Evolutionary conservation across 1,284 basidiomycete genomes (phyloP), one percentile per base, ranked within the genome.

Genomic region (Marasmius fiardii): DNA sequence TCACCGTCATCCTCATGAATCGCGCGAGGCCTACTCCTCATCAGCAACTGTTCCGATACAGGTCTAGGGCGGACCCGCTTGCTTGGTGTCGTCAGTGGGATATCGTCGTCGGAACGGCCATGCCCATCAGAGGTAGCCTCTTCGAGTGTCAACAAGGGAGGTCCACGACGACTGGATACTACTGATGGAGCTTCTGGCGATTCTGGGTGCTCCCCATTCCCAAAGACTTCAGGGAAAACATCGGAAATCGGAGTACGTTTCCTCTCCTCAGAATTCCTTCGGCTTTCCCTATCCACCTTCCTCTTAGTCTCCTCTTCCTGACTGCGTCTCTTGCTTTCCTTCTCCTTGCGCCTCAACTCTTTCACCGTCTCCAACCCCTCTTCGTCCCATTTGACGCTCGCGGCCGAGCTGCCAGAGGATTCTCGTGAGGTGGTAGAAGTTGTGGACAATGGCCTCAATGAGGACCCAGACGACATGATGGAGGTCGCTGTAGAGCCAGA

Each of bases 361-460:
- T 76, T 79, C 4, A 78, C 79, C 1, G 76, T 81, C 63, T 80
- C 73, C 44, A 88, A 60, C 0, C 79, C 77, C 1, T 76, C 77
- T 63, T 89, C 88, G 59, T 87, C 85, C 87, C 88, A 89, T 47
- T 74, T 70, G 5, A 89, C 77, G 39, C 72, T 77, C 10, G 66
- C 73, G 31, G 67, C 73, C 16, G 77, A 77, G 58, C 76, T 77
- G n/a, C 75, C 75, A 0, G 78, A 78, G 3, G 79, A 81, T 6
- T 63, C 57, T 16, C 80, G 68, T 4, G 80, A 83, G 24, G 67
- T 65, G 14, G 74, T 75, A 0, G 84, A 86, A 0, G 76, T 73
- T 0, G 77, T 74, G 0, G 84, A 87, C 43, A 77, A 61, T 1
- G 86, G 86, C 0, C 85, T 74, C 24, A 88, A 67, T 6, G 83